These are phyloP conservation scores for Alternaria consortialis DNA, from an alignment of 2,329 filamentous ascomycete genomes.

Conservation along the genomic window DNA sequence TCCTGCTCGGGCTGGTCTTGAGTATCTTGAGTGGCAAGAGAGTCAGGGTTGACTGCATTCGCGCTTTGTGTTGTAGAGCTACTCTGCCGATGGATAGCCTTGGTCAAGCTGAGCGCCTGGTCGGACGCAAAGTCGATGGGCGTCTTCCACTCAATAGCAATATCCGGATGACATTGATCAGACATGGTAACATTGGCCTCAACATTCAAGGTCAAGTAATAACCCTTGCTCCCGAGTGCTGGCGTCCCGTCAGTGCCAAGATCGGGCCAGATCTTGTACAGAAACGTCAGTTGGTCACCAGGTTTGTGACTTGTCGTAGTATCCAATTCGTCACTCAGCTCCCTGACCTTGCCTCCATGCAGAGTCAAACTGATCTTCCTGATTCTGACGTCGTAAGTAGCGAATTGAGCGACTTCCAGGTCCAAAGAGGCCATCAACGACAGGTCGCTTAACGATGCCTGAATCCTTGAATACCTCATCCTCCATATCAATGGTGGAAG, in stretches of 20 bases:
- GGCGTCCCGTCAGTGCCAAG: constrained; percentile 56
- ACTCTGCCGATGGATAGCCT: constrained; percentile 43
- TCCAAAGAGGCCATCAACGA: constrained; percentile 76
- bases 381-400: constrained; percentile 72
- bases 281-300: constrained; percentile 77
- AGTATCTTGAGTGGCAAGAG: constrained; percentile 36
- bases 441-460: constrained; percentile 60
- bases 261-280: constrained; percentile 69
- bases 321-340: constrained; percentile 58
- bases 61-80: constrained; percentile 31
- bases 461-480: constrained; percentile 74
- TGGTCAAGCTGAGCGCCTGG: constrained; percentile 53
- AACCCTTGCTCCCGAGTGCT: constrained; percentile 53
- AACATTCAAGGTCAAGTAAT: constrained; percentile 66
- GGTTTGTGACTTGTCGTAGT: constrained; percentile 69
- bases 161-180: constrained; percentile 66
- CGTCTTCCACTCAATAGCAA: constrained; percentile 74
- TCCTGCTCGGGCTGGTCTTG: constrained; percentile 28
- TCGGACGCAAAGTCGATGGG: constrained; percentile 70
- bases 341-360: constrained; percentile 66
- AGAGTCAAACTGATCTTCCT: constrained; percentile 67
- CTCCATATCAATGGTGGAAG: constrained; percentile 76
- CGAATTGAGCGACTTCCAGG: constrained; percentile 75
- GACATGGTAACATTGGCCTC: constrained; percentile 67
- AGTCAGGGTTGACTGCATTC: constrained; percentile 40